A percentile compares a stretch with the other conserved stretches of the same genome.
phyloP scores from a whole-genome alignment of 768 basidiomycete species.

The Russula abietina region DNA sequence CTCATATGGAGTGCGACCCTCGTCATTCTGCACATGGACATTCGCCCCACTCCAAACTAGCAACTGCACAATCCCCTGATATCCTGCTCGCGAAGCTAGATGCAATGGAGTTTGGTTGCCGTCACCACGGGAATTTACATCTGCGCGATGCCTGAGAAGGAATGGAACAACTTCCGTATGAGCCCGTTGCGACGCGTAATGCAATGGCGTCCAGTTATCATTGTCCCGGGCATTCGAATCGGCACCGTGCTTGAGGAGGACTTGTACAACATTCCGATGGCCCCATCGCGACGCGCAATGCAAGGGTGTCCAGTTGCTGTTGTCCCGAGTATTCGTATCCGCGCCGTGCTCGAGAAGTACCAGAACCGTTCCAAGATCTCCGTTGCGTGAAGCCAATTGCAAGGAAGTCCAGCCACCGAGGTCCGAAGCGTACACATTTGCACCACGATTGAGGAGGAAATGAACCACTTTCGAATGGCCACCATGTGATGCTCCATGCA shows the following conservation, averaged over 20 bases:
- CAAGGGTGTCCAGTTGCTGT: neutral
- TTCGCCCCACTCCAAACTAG: neutral
- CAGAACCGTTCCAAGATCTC: neutral
- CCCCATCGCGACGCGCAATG: neutral
- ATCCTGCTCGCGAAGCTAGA: neutral
- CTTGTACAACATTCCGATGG: neutral
- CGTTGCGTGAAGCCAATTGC: neutral
- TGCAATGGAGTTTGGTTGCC: neutral
- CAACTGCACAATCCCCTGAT: neutral
- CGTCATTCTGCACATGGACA: neutral
- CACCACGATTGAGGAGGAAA: neutral
- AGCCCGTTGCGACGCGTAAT: neutral
- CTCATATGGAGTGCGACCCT: neutral
- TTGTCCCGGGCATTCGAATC: neutral
- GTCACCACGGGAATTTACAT: neutral
- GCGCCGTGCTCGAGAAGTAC: neutral
- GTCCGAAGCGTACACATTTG: neutral
- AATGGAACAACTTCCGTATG: neutral
- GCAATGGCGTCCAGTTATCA: neutral
- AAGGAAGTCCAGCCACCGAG: neutral
- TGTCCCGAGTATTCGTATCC: neutral
- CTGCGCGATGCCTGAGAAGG: neutral
- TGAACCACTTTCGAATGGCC: too few species aligned
- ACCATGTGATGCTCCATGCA: too few species aligned
- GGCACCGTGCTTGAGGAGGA: neutral